These are phyloP conservation scores for Takashimella koratensis DNA, from an alignment of 1,284 basidiomycete species.

Conservation along the genomic window DNA sequence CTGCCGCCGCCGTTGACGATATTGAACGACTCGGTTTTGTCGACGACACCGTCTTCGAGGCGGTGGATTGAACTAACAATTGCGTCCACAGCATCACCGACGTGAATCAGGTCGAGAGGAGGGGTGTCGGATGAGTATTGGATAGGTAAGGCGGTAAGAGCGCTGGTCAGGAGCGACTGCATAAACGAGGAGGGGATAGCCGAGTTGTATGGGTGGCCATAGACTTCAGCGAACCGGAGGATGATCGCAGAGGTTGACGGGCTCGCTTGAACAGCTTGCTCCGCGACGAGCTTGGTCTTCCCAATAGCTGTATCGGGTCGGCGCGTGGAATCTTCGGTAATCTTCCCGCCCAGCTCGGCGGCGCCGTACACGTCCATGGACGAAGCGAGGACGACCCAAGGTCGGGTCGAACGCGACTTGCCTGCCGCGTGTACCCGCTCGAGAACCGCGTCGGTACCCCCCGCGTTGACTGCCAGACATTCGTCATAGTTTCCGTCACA, in stretches of 20 bases:
- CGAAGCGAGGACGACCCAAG: constrained; percentile 41
- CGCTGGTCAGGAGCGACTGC: constrained; percentile 35
- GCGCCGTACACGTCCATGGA: constrained; percentile 40
- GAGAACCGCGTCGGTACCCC: constrained; percentile 32
- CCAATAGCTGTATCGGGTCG: constrained; percentile 30
- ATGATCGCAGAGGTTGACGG: constrained; percentile 16
- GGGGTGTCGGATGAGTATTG: constrained; percentile 38
- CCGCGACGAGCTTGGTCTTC: constrained; percentile 35
- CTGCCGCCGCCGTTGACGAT: constrained; percentile 41
- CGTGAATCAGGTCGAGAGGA: constrained; percentile 37
- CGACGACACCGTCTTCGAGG: constrained; percentile 2
- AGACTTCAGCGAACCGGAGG: constrained; percentile 41
- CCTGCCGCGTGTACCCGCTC: constrained; percentile 15
- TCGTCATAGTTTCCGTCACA: constrained; percentile 35
- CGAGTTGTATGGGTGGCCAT: constrained; percentile 30
- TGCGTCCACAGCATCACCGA: constrained; percentile 38
- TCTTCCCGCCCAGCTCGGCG: constrained; percentile 3
- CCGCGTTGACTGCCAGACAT: constrained; percentile 37
- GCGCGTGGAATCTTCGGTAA: constrained; percentile 19
- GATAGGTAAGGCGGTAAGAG: constrained; percentile 38
- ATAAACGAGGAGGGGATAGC: constrained; percentile 38
- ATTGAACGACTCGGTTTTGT: constrained; percentile 26
- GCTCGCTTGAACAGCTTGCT: constrained; percentile 18
- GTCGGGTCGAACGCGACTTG: constrained; percentile 13
- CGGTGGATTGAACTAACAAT: constrained; percentile 18